Base-by-base conservation (phyloP, 345 rosid species). In the Populus tremula region DNA sequence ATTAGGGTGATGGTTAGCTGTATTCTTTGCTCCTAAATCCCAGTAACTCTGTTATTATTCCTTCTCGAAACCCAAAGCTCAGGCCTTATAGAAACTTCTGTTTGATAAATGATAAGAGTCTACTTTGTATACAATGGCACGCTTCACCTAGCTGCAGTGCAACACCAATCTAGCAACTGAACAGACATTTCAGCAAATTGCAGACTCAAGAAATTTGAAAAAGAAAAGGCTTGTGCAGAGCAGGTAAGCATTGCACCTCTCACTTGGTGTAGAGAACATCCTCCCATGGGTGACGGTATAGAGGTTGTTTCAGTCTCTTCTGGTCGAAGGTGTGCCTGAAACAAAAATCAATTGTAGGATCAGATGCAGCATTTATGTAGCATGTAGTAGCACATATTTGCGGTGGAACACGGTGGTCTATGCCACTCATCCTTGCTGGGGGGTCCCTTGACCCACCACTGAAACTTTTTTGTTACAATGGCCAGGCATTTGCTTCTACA, bases 221-320 rank as follows among this genome's bases (percentile, higher is more conserved):
- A 56, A 5, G 1, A 16, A 77, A 79, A 41, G 17, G 27, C 45
- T 73, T 45, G 62, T 47, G 29, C 63, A 38, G 35, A 69, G 78
- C 75, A 53, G 73, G 68, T 12, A 17, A 49, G 13, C 41, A 5
- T 65, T 67, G 78, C 80, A 41, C 74, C 82, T 49, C 20, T 91
- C 83, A 96, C 94, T 93, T 96, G 88, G 97, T 91, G 89, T 93
- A 96, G 84, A 96, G 91, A 73, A 93, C 98, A 82, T 96, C 99
- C 82, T 93, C 99, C 99, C 98, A 93, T 21, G 98, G 98, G 81
- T 93, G 97, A 71, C 98, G 90, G 85, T 91, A 96, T 29, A 93
- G 88, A 62, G 99, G 98, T 83, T 93, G 97, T 83, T 96, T 96
- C 93, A 96, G 63, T 81, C 98, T 89, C 97, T 93, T 93, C 87